Evolutionary conservation across 2,329 filamentous ascomycete genomes (phyloP), one percentile per base, ranked within the genome.

Genomic region (Diplodia intermedia): DNA sequence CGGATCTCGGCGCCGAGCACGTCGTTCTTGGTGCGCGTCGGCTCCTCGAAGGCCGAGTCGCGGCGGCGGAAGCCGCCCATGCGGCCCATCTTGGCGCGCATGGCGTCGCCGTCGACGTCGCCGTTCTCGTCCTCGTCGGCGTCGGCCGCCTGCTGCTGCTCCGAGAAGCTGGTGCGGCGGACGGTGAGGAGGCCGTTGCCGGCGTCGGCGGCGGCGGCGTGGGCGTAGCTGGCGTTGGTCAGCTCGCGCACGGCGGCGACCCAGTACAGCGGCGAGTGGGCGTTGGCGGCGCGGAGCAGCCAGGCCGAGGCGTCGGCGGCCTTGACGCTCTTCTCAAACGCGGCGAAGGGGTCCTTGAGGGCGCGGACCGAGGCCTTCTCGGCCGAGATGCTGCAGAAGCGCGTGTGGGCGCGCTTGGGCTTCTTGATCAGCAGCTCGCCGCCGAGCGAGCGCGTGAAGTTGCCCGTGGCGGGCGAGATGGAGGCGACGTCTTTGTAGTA

Each of bases 401-500:
- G 49, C 26, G 60, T 55, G 57, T 53, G 52, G 26, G 36, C 26
- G 52, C 66, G 66, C 36, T 43, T 38, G 18, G 66, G 66, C 23
- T 29, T 36, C 49, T 43, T 38, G 26, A 68, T 49, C 11, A 68
- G 66, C 18, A 62, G 50, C 50, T 63, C 66, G 38, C 66, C 66
- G 57, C 66, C 66, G 12, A 65, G 66, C 6, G 66, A 68, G 57
- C 50, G 49, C 36, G 38, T 38, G 60, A 68, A 68, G 57, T 63
- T 68, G 57, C 60, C 60, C n/a, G 49, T 63, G 4, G 38, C 23
- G 54, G 43, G 66, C n/a, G 66, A 63, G 36, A 68, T 54, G 26
- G 60, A 29, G 50, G 66, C 66, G 26, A 68, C 49, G 49, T 68
- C 66, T 36, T 68, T 68, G 57, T 68, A 68, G 36, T 56, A 68